Conservation (phyloP, 1,139 yeast genomes). For the Kodamaea alishanica region DNA sequence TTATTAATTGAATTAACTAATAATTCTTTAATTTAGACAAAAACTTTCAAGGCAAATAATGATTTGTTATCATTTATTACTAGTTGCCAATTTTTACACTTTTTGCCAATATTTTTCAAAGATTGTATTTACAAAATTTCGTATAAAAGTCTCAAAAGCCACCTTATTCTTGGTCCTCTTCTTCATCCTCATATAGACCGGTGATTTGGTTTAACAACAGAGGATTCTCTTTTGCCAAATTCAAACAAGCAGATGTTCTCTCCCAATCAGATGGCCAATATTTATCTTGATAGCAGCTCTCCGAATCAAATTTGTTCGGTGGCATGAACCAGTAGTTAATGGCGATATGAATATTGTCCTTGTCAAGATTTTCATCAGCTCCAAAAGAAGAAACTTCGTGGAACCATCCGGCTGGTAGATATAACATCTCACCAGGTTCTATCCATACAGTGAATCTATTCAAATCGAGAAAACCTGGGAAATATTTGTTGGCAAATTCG, state of each 20-base stretch:
- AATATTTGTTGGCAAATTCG: constrained; percentile 31
- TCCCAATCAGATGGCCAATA: constrained; percentile 53
- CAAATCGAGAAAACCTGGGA: constrained; percentile 47
- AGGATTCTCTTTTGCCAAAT: not conserved
- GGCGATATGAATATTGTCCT: constrained; percentile 50
- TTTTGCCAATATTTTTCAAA: no score
- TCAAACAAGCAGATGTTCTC: constrained; percentile 27
- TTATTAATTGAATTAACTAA: no score
- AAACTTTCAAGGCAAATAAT: no score
- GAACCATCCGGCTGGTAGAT: constrained; percentile 76
- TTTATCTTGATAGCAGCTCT: constrained; percentile 38
- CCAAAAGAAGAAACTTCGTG: constrained; percentile 77
- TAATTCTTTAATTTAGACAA: no score
- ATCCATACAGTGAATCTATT: constrained; percentile 45
- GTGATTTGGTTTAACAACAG: no score
- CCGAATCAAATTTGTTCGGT: constrained; percentile 37
- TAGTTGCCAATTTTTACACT: no score
- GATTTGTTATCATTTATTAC: no score
- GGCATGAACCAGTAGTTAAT: constrained; percentile 74
- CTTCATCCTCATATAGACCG: no score
- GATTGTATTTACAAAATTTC: no score
- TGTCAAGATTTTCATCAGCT: constrained; percentile 11
- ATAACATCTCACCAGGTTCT: constrained; percentile 62
- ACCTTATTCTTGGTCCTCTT: no score
- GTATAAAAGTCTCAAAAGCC: no score